Evolutionary conservation across 345 rosid species (phyloP), one percentile per base, ranked within the genome.

Genomic region (Camelina laxa): DNA sequence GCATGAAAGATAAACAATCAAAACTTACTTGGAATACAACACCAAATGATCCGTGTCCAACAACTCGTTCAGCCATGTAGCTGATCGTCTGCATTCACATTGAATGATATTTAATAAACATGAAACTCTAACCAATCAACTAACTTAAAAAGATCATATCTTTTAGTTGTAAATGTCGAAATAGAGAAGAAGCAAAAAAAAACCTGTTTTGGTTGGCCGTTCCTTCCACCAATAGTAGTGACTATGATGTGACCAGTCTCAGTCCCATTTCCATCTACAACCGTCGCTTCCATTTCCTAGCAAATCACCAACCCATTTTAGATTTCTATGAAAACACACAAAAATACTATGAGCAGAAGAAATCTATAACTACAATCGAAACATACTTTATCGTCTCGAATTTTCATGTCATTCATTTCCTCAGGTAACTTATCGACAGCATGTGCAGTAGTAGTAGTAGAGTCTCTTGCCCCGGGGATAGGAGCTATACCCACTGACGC

Each of bases 1-100:
- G 20, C n/a, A n/a, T n/a, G n/a, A n/a, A n/a, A 38, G 8, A 45
- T 27, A 30, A 7, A 36, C 62, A 41, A 53, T 60, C 17, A 64
- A 61, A 59, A 70, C 73, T 70, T 54, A 95, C 99, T 89, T 95
- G 99, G 66, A 95, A 95, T 20, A 95, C 99, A 84, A 95, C 93
- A 9, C 99, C 99, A 27, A 95, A 95, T 44, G 99, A 95, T 64
- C 99, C 99, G 3, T 90, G 95, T 33, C 99, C 99, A 60, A 95
- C 97, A 81, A 87, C 91, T 47, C 98, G 99, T 73, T 95, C 99
- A 7, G 99, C 99, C 98, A 95, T 92, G 84, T 92, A 95, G 81
- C 97, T 95, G 53, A 95, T 90, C 4, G 98, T 92, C 99, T 95
- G 82, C 11, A 82, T 69, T 75, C 27, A 75, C 31, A 67, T 62